Evolutionary conservation across 306 rosid genomes (phyloP), one percentile per base, ranked within the genome.

Genomic region (Cucurbita pepo): DNA sequence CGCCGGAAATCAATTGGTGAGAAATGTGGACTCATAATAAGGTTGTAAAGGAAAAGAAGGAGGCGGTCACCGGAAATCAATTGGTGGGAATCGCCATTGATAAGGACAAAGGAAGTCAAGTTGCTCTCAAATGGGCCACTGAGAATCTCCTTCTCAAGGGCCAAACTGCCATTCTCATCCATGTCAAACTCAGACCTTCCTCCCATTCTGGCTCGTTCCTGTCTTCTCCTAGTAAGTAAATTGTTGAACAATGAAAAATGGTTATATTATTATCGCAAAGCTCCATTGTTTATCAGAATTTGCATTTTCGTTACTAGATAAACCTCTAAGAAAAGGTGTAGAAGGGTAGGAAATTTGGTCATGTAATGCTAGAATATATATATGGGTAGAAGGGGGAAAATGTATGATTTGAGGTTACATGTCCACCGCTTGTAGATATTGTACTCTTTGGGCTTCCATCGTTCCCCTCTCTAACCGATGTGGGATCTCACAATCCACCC

Each of bases 1-100:
- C 69, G 75, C 77, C 50, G 82, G 81, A 59, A 83, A 77, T 74
- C 92, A 91, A 36, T 72, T 89, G 83, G 81, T 91, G 74, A 96
- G 89, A 67, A 91, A 30, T 30, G 43, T 40, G 43, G 43, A 40
- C 6, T 40, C 43, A 40, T 5, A 40, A 40, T 5, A 5, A 40
- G 8, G 4, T 51, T 78, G 78, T 79, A 0, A 7, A 14, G 3
- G 96, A 87, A 8, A 87, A 19, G 78, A 89, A 82, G 81, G 90
- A 80, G 64, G 86, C 76, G 51, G 83, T 77, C 70, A 77, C 78
- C 36, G 83, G 80, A 62, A 83, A 77, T 74, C 92, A 93, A 41
- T 73, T 89, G 82, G 83, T 91, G 74, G 96, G 89, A 64, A 94
- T 94, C 72, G 98, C 98, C 71, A 85, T 94, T 77, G 98, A 94